Conservation (phyloP, 257 asterid genomes). For the Solanum habrochaites region DNA sequence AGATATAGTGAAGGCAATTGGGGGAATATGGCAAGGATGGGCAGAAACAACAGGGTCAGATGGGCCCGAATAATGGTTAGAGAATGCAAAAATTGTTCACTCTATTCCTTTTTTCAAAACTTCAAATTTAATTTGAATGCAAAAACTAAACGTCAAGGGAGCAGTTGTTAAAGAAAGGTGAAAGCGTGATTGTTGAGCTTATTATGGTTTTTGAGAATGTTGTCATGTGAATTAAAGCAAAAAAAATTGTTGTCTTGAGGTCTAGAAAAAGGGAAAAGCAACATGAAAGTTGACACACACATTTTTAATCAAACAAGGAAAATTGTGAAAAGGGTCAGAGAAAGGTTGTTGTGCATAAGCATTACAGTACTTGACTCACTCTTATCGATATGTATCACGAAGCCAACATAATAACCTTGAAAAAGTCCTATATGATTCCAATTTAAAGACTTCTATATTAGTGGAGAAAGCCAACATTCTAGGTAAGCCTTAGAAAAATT, state of each 20-base stretch:
- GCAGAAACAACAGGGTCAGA: neutral
- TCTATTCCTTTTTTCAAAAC: neutral
- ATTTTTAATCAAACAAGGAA: neutral
- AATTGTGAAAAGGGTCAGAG: neutral
- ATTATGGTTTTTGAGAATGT: neutral
- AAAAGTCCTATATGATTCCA: neutral
- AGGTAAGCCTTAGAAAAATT: neutral
- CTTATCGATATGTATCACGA: neutral
- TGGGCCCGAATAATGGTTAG: neutral
- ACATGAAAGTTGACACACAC: neutral
- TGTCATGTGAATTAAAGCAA: neutral
- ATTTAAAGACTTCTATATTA: neutral
- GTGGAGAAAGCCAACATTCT: neutral
- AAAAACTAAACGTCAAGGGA: neutral
- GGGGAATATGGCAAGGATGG: neutral
- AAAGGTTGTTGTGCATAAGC: neutral
- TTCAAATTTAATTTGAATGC: neutral
- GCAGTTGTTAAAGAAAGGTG: neutral
- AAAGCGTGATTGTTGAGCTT: neutral
- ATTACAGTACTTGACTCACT: neutral
- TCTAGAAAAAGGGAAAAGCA: neutral
- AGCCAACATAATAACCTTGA: neutral
- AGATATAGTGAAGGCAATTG: neutral
- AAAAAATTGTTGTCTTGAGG: neutral
- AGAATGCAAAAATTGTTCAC: neutral